Percentiles rank a stretch among this genome's conserved stretches.
Evolutionary conservation across 2,329 filamentous ascomycete species (phyloP).

Genomic region (Macroventuria anomochaeta): DNA sequence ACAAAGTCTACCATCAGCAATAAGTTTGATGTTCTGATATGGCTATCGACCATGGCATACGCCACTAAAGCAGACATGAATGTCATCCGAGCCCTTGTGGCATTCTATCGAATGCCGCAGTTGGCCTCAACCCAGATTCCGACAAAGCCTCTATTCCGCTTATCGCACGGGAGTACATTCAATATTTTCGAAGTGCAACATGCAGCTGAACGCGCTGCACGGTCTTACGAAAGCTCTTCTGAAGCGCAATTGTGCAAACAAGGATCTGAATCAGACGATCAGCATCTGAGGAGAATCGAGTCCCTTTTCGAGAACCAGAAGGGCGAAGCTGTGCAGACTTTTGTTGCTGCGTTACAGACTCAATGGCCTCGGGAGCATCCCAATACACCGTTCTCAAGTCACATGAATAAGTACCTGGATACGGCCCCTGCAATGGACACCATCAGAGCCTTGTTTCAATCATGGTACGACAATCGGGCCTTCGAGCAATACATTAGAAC

Average conservation of each 20-base stretch:
- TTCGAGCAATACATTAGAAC: slow-evolving; percentile 42
- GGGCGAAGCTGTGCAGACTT: slow-evolving; percentile 14
- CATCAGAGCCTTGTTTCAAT: slow-evolving; percentile 23
- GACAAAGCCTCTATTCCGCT: neutral
- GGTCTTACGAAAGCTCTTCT: slow-evolving; percentile 16
- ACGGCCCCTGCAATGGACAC: slow-evolving; percentile 17
- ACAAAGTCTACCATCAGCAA: neutral
- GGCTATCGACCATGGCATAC: slow-evolving; percentile 38
- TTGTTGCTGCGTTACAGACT: slow-evolving; percentile 17
- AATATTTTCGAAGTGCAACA: neutral
- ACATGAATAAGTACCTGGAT: slow-evolving; percentile 25
- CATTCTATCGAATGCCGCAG: slow-evolving; percentile 24
- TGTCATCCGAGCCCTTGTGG: slow-evolving; percentile 30
- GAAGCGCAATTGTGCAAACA: slow-evolving; percentile 23
- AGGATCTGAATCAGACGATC: slow-evolving; percentile 17
- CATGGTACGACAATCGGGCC: slow-evolving; percentile 49
- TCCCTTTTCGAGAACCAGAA: slow-evolving; percentile 8
- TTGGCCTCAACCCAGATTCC: slow-evolving; percentile 21
- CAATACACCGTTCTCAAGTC: neutral
- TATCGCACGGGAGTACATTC: slow-evolving; percentile 20
- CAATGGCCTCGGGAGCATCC: slow-evolving; percentile 32
- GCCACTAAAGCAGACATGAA: slow-evolving; percentile 28
- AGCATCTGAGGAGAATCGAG: slow-evolving; percentile 17
- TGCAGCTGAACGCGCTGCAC: neutral
- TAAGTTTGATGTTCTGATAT: slow-evolving; percentile 33